phyloP scores from a whole-genome alignment of 331 rosid genomes.

The Cydonia oblonga region DNA sequence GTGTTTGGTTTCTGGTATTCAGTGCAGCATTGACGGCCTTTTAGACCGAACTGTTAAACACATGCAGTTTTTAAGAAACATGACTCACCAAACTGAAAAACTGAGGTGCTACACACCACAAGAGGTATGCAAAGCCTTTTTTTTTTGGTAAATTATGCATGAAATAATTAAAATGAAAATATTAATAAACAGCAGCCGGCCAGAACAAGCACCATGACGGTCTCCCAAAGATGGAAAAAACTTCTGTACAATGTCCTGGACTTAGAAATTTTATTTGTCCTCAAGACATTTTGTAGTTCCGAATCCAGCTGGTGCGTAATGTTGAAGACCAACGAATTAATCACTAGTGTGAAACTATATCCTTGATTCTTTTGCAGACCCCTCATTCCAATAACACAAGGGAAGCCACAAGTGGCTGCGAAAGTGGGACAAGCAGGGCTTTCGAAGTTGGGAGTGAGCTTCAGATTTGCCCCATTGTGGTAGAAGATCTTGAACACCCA shows the following conservation, averaged over 20 bases:
- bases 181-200: not conserved
- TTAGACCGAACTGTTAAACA: conserved; percentile 71
- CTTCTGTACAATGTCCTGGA: not conserved
- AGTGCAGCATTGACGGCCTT: conserved; percentile 93
- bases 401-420: conserved; percentile 2
- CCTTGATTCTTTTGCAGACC: conserved; percentile 26
- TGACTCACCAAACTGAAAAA: conserved; percentile 66
- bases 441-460: conserved; percentile 44
- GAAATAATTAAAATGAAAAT: not conserved
- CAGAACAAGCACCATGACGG: not conserved
- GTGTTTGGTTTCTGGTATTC: conserved; percentile 16
- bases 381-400: conserved; percentile 19
- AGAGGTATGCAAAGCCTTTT: no score
- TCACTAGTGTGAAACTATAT: not conserved
- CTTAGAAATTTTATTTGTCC: no score
- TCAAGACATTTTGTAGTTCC: not conserved
- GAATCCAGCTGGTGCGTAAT: not conserved
- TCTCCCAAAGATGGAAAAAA: not conserved
- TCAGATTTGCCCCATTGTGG: conserved; percentile 61
- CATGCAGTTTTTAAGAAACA: conserved; percentile 52
- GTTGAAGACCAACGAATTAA: not conserved
- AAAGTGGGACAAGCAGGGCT: conserved; percentile 58
- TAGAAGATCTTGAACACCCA: conserved; percentile 68
- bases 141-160: no score
- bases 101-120: conserved; percentile 27